Percentiles rank a stretch among this genome's conserved stretches.
These are phyloP conservation scores for Rasamsonia emersonii DNA, from an alignment of 2,329 filamentous ascomycete genomes.

Conservation along the genomic window DNA sequence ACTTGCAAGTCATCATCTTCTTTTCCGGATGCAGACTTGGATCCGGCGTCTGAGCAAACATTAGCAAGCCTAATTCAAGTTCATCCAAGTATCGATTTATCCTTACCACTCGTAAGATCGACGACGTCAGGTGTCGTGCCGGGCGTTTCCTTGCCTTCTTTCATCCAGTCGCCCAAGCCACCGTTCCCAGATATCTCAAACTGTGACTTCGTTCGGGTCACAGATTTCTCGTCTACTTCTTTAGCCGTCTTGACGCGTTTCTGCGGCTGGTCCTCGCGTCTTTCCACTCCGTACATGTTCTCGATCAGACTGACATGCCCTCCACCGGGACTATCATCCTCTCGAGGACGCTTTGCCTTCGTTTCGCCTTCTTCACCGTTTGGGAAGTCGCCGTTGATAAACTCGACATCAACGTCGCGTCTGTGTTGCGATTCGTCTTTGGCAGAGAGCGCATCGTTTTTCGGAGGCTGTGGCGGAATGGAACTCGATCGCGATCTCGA, in stretches of 20 bases:
- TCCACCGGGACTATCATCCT: constrained; percentile 20
- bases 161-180: constrained; percentile 57
- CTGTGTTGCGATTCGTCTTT: constrained; percentile 8
- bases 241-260: constrained; percentile 57
- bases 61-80: constrained; percentile 16
- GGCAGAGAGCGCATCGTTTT: constrained; percentile 8
- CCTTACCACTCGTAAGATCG: constrained; percentile 34
- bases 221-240: constrained; percentile 37
- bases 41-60: constrained; percentile 11
- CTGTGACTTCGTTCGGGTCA: constrained; percentile 33
- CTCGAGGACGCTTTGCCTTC: constrained; percentile 22
- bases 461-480: constrained; percentile 8
- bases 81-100: constrained; percentile 1
- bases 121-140: constrained; percentile 39
- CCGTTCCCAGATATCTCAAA: constrained; percentile 45
- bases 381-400: constrained; percentile 17
- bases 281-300: constrained; percentile 64
- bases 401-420: constrained; percentile 19
- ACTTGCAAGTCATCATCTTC: constrained; percentile 32
- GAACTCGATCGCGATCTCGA: constrained; percentile 13
- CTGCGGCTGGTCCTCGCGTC: constrained; percentile 51
- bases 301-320: constrained; percentile 52
- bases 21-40: constrained; percentile 16
- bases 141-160: constrained; percentile 44
- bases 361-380: constrained; percentile 16